These are phyloP conservation scores for Xylaria digitata DNA, from an alignment of 2,329 filamentous ascomycete genomes.

Conservation along the genomic window DNA sequence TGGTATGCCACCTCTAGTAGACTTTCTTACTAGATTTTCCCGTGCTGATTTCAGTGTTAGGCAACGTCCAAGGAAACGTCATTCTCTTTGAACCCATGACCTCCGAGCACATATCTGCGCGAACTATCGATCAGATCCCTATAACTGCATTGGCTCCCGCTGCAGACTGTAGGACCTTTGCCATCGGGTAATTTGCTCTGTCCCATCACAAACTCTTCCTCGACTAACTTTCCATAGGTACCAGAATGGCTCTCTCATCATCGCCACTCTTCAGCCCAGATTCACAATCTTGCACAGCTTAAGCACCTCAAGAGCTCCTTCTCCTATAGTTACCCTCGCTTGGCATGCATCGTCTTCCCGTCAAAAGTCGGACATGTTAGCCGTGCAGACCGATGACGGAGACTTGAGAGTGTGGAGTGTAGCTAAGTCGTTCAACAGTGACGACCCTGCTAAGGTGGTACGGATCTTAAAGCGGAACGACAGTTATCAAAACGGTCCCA, in stretches of 20 bases:
- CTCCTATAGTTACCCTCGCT: slow-evolving; percentile 84
- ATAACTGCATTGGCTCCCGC: slow-evolving; percentile 93
- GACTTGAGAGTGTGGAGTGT: slow-evolving; percentile 97
- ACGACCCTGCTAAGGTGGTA: slow-evolving; percentile 87
- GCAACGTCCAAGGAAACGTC: slow-evolving; percentile 91
- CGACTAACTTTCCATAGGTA: slow-evolving; percentile 68
- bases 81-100: slow-evolving; percentile 94
- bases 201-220: slow-evolving; percentile 24
- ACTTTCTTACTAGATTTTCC: background rate
- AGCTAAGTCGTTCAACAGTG: slow-evolving; percentile 77
- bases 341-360: slow-evolving; percentile 98
- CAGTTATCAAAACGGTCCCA: slow-evolving; percentile 77
- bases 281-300: slow-evolving; percentile 96
- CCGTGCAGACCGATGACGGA: slow-evolving; percentile 89
- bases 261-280: slow-evolving; percentile 87
- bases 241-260: slow-evolving; percentile 91
- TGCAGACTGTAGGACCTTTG: slow-evolving; percentile 91
- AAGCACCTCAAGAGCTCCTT: slow-evolving; percentile 84
- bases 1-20: slow-evolving; percentile 67
- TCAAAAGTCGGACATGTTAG: slow-evolving; percentile 98
- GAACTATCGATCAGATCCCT: slow-evolving; percentile 91
- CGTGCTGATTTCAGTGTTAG: slow-evolving; percentile 58
- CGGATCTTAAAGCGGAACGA: slow-evolving; percentile 85
- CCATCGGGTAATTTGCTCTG: slow-evolving; percentile 78
- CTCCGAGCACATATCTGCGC: slow-evolving; percentile 88